Evolutionary conservation across 1,139 yeast species (phyloP), one percentile per base, ranked within the genome.

Genomic region (Sugiyamaella japonica): DNA sequence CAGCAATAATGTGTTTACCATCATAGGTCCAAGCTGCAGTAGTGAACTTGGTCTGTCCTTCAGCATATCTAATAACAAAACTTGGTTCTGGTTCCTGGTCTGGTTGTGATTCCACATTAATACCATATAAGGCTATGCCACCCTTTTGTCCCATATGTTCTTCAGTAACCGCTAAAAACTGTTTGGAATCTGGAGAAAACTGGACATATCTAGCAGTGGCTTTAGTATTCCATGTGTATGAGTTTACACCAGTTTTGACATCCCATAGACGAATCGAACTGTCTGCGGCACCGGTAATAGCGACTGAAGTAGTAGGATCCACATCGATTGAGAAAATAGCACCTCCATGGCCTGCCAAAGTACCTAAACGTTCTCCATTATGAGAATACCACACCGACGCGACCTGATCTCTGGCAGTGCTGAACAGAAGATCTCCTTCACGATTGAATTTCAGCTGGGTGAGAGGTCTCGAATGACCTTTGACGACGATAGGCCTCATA

Each of bases 341-440:
- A 84, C 99, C 99, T 61, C 80, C 80, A 72, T 93, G 99, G 15
- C 90, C 90, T 59, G 82, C 84, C 63, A 89, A 82, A 56, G 99
- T 93, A 52, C 99, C 99, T 59, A 95, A 75, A 73, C 99, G 84
- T 75, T 95, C 99, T 65, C 99, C 99, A 70, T 91, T 93, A 62
- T 88, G 86, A 28, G 97, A 83, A 73, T 82, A 93, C 98, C 98
- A 95, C 60, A 91, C 86, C 55, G 68, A 67, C 17, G 69, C 73
- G 48, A 78, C 78, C 66, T 82, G 82, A 80, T 91, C 99, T 73
- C 95, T 90, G 65, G 97, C 91, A 44, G 89, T 93, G 9, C 97
- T 85, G 72, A 95, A 87, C 59, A 95, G 80, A 64, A 95, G 76
- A 72, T 95, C 99, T 50, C 99, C 99, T 68, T 95, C 98, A 63